Evolutionary conservation across 306 rosid genomes (phyloP), one percentile per base, ranked within the genome.

Genomic region (Gleditsia sinensis): DNA sequence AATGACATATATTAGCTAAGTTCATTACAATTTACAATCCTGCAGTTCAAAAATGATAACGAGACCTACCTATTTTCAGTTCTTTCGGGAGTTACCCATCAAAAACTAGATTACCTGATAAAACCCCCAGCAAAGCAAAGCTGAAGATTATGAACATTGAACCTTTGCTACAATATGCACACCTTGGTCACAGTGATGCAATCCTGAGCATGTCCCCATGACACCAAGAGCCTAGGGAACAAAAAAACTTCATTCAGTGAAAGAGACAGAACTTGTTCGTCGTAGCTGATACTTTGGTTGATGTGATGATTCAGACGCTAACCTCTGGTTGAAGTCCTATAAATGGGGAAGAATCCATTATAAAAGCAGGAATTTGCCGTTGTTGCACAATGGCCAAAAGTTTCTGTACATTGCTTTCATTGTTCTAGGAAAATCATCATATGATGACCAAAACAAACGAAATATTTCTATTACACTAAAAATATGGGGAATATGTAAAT

Each of bases 201-300:
- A 53, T 24, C 50, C 59, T 49, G 55, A 9, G 19, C 10, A 19
- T 5, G 2, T n/a, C 59, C 12, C 64, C 2, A 17, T 17, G 60
- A 39, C 39, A 55, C 24, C 56, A 64, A 65, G 43, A 25, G 28
- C n/a, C 3, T 33, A 16, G 21, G 12, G 12, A 45, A 42, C 57
- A 43, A 9, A 32, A 66, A 46, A 12, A 3, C 34, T 12, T 64
- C 27, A 53, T 27, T 37, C 20, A 45, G 27, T 81, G 64, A 85
- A 81, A 34, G 83, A 54, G 9, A 84, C 79, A 10, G 88, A 85
- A 72, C 75, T 81, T 42, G 86, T 85, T 81, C 88, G 78, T 25
- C 86, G 86, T 39, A 85, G 88, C 80, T 85, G 84, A 80, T 74
- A 81, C 57, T 75, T 85, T 30, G 77, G 58, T 75, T 81, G 84